Conservation (phyloP, 345 rosid species). For the Ceriops decandra region DNA sequence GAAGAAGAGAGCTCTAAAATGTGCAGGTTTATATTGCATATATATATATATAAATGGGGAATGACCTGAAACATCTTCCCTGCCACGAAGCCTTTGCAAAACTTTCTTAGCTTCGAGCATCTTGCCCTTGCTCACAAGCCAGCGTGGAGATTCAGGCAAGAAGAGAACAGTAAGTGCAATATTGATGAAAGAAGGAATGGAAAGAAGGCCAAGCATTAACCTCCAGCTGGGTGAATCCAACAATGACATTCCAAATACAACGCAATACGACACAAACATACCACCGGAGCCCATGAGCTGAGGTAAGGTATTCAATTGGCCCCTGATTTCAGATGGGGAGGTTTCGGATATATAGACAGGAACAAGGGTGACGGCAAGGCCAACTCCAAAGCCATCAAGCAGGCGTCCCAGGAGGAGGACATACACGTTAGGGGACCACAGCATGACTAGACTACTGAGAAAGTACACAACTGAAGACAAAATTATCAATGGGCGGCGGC, state of each 20-base stretch:
- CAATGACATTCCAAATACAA: conserved; percentile 41
- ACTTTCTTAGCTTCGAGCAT: conserved; percentile 34
- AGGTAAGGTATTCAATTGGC: conserved; percentile 41
- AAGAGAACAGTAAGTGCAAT: conserved; percentile 27
- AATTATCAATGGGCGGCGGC: conserved; percentile 42
- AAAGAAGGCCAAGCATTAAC: conserved; percentile 46
- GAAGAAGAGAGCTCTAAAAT: no score
- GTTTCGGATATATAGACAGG: conserved; percentile 49
- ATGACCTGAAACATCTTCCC: conserved; percentile 42
- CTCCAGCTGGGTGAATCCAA: conserved; percentile 43
- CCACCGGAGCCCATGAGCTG: conserved; percentile 45
- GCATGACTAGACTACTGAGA: conserved; percentile 37
- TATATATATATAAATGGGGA: not conserved
- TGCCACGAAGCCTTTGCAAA: conserved; percentile 38
- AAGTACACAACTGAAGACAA: conserved; percentile 37
- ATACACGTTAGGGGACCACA: conserved; percentile 45
- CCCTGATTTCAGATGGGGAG: conserved; percentile 44
- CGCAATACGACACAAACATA: conserved; percentile 41
- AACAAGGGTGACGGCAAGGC: conserved; percentile 43
- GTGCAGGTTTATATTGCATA: not conserved
- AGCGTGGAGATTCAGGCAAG: conserved; percentile 47
- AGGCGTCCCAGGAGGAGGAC: conserved; percentile 38
- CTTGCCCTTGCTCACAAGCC: conserved; percentile 48
- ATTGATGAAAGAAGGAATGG: conserved; percentile 33
- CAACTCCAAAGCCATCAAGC: conserved; percentile 40